Evolutionary conservation across 257 asterid genomes (phyloP).

Genomic region (Salvia splendens): DNA sequence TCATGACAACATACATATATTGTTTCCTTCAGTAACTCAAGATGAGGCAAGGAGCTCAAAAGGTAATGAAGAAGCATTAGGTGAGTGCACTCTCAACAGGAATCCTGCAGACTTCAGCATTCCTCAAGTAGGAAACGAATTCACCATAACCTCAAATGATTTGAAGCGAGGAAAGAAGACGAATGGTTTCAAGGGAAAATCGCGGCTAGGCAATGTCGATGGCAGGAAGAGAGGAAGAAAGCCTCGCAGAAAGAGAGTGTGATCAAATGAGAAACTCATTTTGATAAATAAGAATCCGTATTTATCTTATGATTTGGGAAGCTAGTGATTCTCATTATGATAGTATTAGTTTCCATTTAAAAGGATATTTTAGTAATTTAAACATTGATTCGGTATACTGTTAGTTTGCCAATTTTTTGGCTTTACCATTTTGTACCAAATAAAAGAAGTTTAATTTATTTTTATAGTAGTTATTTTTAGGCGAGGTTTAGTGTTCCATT

Average conservation of each 20-base stretch:
- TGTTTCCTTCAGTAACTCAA: slow-evolving; percentile 6
- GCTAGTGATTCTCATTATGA: too few species aligned
- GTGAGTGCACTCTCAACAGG: slow-evolving; percentile 49
- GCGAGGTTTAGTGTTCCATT: too few species aligned
- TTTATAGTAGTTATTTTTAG: too few species aligned
- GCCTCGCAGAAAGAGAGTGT: slow-evolving; percentile 28
- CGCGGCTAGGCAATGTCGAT: slow-evolving; percentile 26
- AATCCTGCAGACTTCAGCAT: slow-evolving; percentile 76
- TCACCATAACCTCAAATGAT: slow-evolving; percentile 47
- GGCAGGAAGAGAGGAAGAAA: slow-evolving; percentile 39
- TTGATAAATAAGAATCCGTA: too few species aligned
- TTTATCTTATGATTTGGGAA: too few species aligned
- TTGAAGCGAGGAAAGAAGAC: slow-evolving; percentile 39
- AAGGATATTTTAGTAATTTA: too few species aligned
- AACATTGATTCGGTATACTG: too few species aligned
- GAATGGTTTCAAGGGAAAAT: slow-evolving; percentile 21
- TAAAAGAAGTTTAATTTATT: too few species aligned
- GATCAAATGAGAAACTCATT: too few species aligned
- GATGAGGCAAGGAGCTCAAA: slow-evolving; percentile 28
- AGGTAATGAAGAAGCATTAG: slow-evolving; percentile 20
- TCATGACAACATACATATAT: neutral
- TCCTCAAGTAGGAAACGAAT: slow-evolving; percentile 53
- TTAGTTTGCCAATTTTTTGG: too few species aligned
- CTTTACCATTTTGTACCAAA: too few species aligned
- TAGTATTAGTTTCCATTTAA: too few species aligned